Base-by-base conservation (phyloP, 768 basidiomycete genomes). In the Suillus placidus region DNA sequence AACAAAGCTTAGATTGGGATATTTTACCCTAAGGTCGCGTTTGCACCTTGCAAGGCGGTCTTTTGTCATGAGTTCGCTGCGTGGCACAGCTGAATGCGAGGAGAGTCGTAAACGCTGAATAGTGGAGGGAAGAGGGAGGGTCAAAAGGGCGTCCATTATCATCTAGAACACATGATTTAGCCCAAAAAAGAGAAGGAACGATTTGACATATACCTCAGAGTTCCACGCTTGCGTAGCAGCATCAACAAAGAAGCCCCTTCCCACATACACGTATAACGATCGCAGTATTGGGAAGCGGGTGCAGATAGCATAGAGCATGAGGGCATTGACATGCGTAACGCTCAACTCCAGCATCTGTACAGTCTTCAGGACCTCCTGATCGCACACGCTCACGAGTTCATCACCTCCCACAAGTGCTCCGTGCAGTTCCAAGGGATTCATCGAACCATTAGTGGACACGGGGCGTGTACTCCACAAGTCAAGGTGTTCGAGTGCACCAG, bases 291-390 rank as follows among this genome's bases (percentile, higher is more conserved):
- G 64, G 42, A 64, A 64, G 43, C n/a, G 30, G 12, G n/a, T 8
- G 32, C 61, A 64, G 5, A 64, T 62, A 32, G 23, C 43, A 23
- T 40, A 7, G 4, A 64, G 58, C 58, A 47, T 62, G 40, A 63
- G 32, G 4, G 60, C n/a, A 42, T 64, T 35, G 43, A 64, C 32
- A 6, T 45, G 60, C 20, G 61, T 64, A 5, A 64, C 32, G 45
- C 26, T 49, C 40, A 64, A 16, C 26, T 64, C 60, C 18, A 64
- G 32, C 2, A 5, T 43, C 16, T 63, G 40, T 18, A 64, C 64
- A 45, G 38, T 43, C 43, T 1, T 61, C 32, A 64, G 35, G n/a
- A 60, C 45, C 40, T 64, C 62, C 9, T 34, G 42, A 23, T 49
- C 38, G 9, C 60, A 62, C 14, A 20, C 40, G 12, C 18, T 30